A percentile compares a stretch with the other conserved stretches of the same genome.
These are phyloP conservation scores for Botrytis cinerea DNA, from an alignment of 2,329 filamentous ascomycete genomes.

Conservation along the genomic window DNA sequence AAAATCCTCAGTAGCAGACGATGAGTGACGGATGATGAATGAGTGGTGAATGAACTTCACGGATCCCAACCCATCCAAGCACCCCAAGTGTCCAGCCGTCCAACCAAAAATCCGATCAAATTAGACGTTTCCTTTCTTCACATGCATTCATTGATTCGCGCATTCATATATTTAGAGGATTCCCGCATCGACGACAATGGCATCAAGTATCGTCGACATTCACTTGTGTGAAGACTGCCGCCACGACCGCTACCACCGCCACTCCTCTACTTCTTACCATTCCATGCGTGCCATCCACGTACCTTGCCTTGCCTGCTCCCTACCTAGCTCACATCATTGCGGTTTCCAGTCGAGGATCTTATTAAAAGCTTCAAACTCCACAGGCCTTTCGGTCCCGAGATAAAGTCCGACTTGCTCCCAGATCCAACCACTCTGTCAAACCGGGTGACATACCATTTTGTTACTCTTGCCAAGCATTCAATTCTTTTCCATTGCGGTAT, in stretches of 20 bases:
- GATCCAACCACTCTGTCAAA: background rate
- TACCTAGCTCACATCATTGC: background rate
- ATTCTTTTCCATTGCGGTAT: background rate
- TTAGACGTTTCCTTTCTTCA: background rate
- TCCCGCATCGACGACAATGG: background rate
- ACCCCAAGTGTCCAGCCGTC: background rate
- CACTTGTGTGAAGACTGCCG: too few species aligned
- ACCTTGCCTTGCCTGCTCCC: background rate
- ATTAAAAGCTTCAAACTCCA: background rate
- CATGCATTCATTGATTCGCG: too few species aligned
- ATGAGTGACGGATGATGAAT: too few species aligned
- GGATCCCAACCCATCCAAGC: background rate
- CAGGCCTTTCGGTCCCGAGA: background rate
- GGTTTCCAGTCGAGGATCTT: background rate
- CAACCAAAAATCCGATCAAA: background rate
- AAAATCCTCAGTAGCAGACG: background rate
- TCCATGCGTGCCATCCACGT: background rate
- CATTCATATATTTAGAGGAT: too few species aligned
- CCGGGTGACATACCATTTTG: constrained; percentile 3
- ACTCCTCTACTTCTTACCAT: background rate
- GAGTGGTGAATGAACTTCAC: background rate
- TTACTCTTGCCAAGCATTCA: constrained; percentile 1
- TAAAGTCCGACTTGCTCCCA: background rate
- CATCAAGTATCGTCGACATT: background rate
- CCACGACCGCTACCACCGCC: too few species aligned